Conservation (phyloP, 1,284 basidiomycete genomes). For the Cryptococcus sp. region DNA sequence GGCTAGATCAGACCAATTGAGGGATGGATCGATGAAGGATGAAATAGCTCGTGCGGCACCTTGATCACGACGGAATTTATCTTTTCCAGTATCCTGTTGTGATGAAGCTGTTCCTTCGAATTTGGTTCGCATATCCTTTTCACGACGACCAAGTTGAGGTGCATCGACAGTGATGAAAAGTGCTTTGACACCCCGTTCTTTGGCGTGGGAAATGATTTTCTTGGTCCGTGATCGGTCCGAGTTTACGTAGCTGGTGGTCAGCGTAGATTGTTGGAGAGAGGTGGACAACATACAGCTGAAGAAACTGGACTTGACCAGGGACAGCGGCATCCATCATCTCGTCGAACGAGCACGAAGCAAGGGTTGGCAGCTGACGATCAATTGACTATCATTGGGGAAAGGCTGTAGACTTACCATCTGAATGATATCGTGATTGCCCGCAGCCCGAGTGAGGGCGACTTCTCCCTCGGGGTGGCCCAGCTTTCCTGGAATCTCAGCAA, state of each 20-base stretch:
- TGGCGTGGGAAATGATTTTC: slow-evolving; percentile 77
- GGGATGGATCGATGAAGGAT: slow-evolving; percentile 87
- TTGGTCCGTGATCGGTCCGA: slow-evolving; percentile 74
- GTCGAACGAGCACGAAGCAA: slow-evolving; percentile 84
- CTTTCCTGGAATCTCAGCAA: slow-evolving; percentile 65
- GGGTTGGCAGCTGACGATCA: slow-evolving; percentile 67
- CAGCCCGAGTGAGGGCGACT: slow-evolving; percentile 77
- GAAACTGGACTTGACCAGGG: slow-evolving; percentile 70
- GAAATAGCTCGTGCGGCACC: slow-evolving; percentile 92
- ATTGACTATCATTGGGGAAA: neutral
- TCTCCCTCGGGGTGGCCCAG: slow-evolving; percentile 92
- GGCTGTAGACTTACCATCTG: slow-evolving; percentile 65
- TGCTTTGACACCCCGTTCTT: slow-evolving; percentile 71
- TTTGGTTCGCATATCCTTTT: slow-evolving; percentile 95
- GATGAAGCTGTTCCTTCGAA: slow-evolving; percentile 80
- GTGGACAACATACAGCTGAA: slow-evolving; percentile 59
- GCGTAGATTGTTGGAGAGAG: neutral
- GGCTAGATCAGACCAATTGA: slow-evolving; percentile 79
- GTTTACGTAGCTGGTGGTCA: slow-evolving; percentile 66
- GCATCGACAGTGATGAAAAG: slow-evolving; percentile 91
- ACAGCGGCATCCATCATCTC: slow-evolving; percentile 76
- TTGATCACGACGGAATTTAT: slow-evolving; percentile 72
- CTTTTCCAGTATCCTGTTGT: slow-evolving; percentile 55
- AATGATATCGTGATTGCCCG: slow-evolving; percentile 71
- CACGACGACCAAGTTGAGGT: slow-evolving; percentile 82